Base-by-base conservation (phyloP, 1,139 yeast species). In the Yamadazyma siamensis region DNA sequence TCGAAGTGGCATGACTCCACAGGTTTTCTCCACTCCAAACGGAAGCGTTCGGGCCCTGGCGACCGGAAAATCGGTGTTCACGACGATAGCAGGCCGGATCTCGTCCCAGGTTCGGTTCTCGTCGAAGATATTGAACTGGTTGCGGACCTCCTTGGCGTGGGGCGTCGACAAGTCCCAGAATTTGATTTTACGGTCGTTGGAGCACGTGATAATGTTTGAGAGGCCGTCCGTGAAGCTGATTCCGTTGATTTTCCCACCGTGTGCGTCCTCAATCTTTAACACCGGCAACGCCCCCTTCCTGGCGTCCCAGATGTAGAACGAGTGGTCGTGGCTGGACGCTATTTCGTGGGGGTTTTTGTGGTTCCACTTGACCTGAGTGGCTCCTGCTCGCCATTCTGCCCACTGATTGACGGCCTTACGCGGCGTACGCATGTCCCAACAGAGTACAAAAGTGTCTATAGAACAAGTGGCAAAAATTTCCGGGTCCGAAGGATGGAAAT, bases 281-380 rank as follows among this genome's bases (percentile, higher is more conserved):
- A 89, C 49, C 0, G 97, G 97, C 6, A 70, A 54, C 0, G 94
- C 81, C 5, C 95, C 94, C 46, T 80, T 80, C 37, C 98, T 65
- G 5, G 77, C 60, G 54, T 91, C 98, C 98, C 98, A 91, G 1
- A 91, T 62, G 40, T 79, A 78, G 28, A 89, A 74, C 28, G 77
- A 70, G 46, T 81, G 76, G 47, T 87, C 95, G 50, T 91, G 98
- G 15, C 94, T 71, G 1, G 94, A 80, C 0, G 96, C 96, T 20
- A 91, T 53, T 26, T 88, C 74, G 49, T 80, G 72, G 2, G 88
- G 78, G 47, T 89, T 81, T 29, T 70, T 66, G 41, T 78, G 78
- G 50, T 83, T 87, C 97, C 97, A 91, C 54, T 89, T 88, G 11
- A 88, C 96, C 53, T 89, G 97, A 0, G 94, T 79, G 1, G 96